Base-by-base conservation (phyloP, 2,329 filamentous ascomycete genomes). In the Monosporascus cannonballus region DNA sequence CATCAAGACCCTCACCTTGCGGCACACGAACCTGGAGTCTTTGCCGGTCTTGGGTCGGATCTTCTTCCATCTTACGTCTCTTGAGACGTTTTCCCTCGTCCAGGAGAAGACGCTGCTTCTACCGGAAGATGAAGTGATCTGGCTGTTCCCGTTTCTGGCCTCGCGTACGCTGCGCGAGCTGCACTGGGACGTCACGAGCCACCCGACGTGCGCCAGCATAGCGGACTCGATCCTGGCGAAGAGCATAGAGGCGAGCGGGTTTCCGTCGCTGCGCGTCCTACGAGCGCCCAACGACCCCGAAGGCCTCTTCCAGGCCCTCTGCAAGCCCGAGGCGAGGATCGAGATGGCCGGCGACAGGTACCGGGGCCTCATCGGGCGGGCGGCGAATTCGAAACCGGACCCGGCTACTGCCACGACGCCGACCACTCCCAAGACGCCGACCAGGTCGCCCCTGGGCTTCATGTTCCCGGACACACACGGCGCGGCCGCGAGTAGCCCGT, bases 231-330 rank as follows among this genome's bases (percentile, higher is more conserved):
- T 87, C 47, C 74, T 91, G 7, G 82, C 85, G 1, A 74, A 75
- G 53, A 83, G 83, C 61, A 87, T 91, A 57, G 68, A 69, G 5
- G 76, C 78, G 1, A 71, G 72, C 4, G 83, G 82, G 0, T 89
- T 92, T 61, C 87, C 88, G 0, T 66, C 71, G 0, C 75, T 92
- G 9, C 73, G 71, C 9, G 71, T 65, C 1, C 69, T 91, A 18
- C 81, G 87, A 51, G 75, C 82, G 0, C 88, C 86, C 1, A 82
- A 82, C 53, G 88, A 92, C 58, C 79, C 85, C 1, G 80, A 88
- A 5, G 88, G 87, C 25, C 60, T 80, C 7, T 82, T 91, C 56
- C 88, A 92, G 68, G 70, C 74, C 1, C 75, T 90, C 1, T 92
- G 88, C 67, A 78, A 77, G 44, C 87, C 87, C 1, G 71, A 77